Evolutionary conservation across 2,329 filamentous ascomycete genomes (phyloP).

Genomic region (Leptographium radiaticola): DNA sequence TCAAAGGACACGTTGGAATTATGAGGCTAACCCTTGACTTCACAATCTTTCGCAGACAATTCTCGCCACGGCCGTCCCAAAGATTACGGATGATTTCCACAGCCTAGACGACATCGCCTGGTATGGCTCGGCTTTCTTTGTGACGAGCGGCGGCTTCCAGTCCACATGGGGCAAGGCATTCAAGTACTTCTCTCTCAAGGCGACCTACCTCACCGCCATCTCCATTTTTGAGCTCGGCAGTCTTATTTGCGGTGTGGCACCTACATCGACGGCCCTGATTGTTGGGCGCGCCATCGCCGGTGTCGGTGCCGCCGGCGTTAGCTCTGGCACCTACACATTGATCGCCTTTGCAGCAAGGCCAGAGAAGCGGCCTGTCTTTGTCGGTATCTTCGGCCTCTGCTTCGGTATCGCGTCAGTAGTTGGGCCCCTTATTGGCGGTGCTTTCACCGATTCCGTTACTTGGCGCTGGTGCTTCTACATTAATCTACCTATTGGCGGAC

Average conservation of each 20-base stretch:
- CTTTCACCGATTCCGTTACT: constrained; percentile 13
- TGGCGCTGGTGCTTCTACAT: constrained; percentile 21
- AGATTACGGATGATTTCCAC: constrained; percentile 39
- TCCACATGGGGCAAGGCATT: constrained; percentile 33
- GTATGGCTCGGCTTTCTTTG: constrained; percentile 46
- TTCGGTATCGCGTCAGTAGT: constrained; percentile 18
- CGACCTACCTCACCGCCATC: constrained; percentile 33
- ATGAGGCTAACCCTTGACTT: constrained; percentile 23
- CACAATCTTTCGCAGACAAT: constrained; percentile 29
- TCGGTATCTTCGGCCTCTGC: constrained; percentile 8
- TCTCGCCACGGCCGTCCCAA: constrained; percentile 41
- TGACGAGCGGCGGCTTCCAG: constrained; percentile 32
- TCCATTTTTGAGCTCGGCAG: constrained; percentile 41
- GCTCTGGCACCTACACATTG: constrained; percentile 26
- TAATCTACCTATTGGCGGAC: constrained; percentile 19
- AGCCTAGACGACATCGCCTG: constrained; percentile 42
- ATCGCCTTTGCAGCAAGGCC: constrained; percentile 19
- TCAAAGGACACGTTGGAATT: not conserved
- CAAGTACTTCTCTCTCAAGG: constrained; percentile 39
- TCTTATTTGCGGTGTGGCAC: constrained; percentile 35
- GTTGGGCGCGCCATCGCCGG: constrained; percentile 37
- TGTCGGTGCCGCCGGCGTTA: constrained; percentile 29
- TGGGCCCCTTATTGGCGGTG: constrained; percentile 16
- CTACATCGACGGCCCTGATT: constrained; percentile 33
- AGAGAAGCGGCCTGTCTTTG: constrained; percentile 17